Percentiles rank a stretch among this genome's conserved stretches.
Conservation (phyloP, 768 basidiomycete species). For the Termitomyces sp. region DNA sequence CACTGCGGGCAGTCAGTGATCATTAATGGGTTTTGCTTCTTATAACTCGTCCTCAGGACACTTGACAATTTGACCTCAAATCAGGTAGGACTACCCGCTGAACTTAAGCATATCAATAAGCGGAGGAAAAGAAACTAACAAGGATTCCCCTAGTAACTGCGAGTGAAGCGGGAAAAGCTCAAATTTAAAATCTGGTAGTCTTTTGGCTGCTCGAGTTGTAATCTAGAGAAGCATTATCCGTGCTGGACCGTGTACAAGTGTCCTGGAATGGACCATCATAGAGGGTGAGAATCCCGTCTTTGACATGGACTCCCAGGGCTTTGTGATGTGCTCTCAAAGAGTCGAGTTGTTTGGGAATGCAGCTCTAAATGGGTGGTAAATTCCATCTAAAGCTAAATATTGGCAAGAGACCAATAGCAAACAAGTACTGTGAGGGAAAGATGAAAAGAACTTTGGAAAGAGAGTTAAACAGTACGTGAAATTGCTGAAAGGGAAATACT, state of each 20-base stretch:
- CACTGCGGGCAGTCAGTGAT: no score
- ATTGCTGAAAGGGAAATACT: no score
- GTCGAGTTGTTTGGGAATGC: constrained; percentile 85
- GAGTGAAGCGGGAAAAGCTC: constrained; percentile 52
- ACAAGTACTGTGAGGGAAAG: not conserved
- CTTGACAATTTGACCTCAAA: no score
- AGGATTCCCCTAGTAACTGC: constrained; percentile 87
- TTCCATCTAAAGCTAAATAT: constrained; percentile 57
- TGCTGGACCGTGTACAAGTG: constrained; percentile 70
- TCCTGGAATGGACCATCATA: constrained; percentile 75
- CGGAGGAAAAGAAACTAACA: constrained; percentile 89
- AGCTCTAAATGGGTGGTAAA: constrained; percentile 35
- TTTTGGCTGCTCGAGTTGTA: not conserved
- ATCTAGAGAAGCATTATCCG: constrained; percentile 74
- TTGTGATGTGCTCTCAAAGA: constrained; percentile 71
- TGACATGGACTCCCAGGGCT: constrained; percentile 41
- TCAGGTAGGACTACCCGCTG: constrained; percentile 69
- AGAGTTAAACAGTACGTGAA: not conserved
- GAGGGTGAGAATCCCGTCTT: constrained; percentile 67
- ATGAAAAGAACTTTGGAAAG: not conserved
- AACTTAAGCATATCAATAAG: constrained; percentile 73
- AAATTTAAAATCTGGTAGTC: no score
- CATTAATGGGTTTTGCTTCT: no score
- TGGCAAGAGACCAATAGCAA: constrained; percentile 51
- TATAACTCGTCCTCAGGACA: no score